Evolutionary conservation across 116 monocot species (phyloP).

Genomic region (Iris pallida): DNA sequence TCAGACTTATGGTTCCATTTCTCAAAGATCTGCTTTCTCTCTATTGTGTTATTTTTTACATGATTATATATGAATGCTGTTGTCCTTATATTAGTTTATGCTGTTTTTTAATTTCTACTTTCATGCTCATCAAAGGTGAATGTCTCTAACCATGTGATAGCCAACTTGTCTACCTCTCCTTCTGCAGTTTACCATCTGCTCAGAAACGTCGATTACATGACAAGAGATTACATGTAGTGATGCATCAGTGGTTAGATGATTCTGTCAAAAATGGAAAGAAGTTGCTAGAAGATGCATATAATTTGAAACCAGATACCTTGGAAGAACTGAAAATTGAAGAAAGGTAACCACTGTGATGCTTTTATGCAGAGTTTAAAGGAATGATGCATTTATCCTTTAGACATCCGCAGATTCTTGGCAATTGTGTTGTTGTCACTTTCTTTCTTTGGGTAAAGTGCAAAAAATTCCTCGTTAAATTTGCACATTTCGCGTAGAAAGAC

Average conservation of each 20-base stretch:
- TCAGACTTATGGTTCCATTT: too few relatives aligned
- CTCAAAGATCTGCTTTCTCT: background rate
- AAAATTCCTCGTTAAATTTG: too few relatives aligned
- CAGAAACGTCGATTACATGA: constrained; percentile 42
- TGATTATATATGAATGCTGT: background rate
- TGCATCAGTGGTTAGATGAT: constrained; percentile 81
- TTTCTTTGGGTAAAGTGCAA: too few relatives aligned
- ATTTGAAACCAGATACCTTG: constrained; percentile 62
- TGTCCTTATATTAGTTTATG: background rate
- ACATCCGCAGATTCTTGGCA: too few relatives aligned
- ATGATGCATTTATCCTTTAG: too few relatives aligned
- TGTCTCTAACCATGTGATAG: background rate
- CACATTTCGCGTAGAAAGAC: too few relatives aligned
- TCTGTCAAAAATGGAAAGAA: constrained; percentile 46
- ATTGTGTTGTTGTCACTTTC: too few relatives aligned
- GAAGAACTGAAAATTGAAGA: constrained; percentile 40
- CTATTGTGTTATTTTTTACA: too few relatives aligned
- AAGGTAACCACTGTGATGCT: constrained; percentile 25
- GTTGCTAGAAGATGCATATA: constrained; percentile 62
- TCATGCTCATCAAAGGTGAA: background rate
- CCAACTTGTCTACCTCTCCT: constrained; percentile 1
- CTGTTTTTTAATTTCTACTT: background rate
- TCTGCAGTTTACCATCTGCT: constrained; percentile 50
- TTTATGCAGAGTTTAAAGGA: background rate
- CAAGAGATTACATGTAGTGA: constrained; percentile 59